Evolutionary conservation across 257 asterid genomes (phyloP).

Genomic region (Nemophila menziesii): DNA sequence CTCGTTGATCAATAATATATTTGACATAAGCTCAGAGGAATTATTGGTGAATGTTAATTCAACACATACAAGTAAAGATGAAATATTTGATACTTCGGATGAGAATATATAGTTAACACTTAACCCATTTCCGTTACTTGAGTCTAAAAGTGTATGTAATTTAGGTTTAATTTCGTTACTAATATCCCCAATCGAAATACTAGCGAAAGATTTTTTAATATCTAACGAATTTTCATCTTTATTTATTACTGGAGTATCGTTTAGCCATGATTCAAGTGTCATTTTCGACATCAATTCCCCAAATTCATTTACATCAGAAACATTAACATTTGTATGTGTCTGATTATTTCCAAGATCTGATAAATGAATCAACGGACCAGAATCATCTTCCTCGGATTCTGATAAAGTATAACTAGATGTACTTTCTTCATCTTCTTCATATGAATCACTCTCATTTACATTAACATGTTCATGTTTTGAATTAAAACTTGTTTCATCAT

Average conservation of each 20-base stretch:
- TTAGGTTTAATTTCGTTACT: constrained; percentile 63
- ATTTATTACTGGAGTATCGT: constrained; percentile 58
- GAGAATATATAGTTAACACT: constrained; percentile 57
- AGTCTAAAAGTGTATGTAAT: constrained; percentile 50
- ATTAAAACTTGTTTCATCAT: constrained; percentile 23
- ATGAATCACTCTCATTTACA: constrained; percentile 28
- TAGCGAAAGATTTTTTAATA: constrained; percentile 53
- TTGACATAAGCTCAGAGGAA: constrained; percentile 56
- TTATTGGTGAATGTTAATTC: constrained; percentile 52
- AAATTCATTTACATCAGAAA: constrained; percentile 37
- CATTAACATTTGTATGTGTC: constrained; percentile 19
- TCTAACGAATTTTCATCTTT: constrained; percentile 35
- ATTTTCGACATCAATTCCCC: constrained; percentile 65
- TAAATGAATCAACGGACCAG: constrained; percentile 51
- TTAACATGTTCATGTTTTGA: too few relatives aligned
- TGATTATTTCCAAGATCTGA: constrained; percentile 51
- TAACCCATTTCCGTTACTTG: constrained; percentile 76
- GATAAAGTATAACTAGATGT: constrained; percentile 57
- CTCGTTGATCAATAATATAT: constrained; percentile 54
- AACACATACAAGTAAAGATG: constrained; percentile 53
- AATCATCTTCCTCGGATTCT: constrained; percentile 40
- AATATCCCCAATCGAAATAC: constrained; percentile 79
- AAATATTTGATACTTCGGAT: constrained; percentile 58
- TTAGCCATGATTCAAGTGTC: constrained; percentile 88
- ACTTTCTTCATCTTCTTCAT: constrained; percentile 56